These are phyloP conservation scores for Sphagnurus paluster DNA, from an alignment of 1,284 basidiomycete species.

Conservation along the genomic window DNA sequence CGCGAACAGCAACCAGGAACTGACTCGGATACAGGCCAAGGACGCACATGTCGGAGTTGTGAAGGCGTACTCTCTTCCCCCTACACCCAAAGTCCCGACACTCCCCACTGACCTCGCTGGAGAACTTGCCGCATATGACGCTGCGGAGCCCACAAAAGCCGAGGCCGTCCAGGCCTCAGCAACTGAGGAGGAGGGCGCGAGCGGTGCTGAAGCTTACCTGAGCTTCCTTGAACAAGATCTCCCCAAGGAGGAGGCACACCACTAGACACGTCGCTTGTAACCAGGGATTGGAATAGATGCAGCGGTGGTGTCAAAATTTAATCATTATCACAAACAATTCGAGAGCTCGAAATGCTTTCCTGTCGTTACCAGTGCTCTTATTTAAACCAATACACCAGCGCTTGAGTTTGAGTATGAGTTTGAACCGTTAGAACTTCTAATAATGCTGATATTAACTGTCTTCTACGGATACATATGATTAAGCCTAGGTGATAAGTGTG, in stretches of 20 bases:
- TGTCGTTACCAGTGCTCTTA: neutral
- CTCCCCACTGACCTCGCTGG: conserved; percentile 79
- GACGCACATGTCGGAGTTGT: conserved; percentile 84
- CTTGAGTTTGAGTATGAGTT: no score
- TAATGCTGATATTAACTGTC: conserved; percentile 14
- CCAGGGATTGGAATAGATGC: conserved; percentile 18
- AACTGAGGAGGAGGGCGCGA: conserved; percentile 27
- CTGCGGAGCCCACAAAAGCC: conserved; percentile 66
- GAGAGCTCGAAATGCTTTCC: neutral
- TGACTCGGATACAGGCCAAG: conserved; percentile 53
- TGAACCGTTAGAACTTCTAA: no score
- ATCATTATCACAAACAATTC: neutral
- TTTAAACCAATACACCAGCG: neutral
- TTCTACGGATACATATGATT: conserved; percentile 12
- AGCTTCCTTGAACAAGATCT: conserved; percentile 47
- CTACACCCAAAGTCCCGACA: conserved; percentile 66
- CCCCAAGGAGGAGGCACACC: conserved; percentile 41
- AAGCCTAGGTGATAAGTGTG: conserved; percentile 2
- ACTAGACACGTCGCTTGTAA: conserved; percentile 32
- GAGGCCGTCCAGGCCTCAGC: conserved; percentile 23
- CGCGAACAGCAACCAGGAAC: conserved; percentile 1
- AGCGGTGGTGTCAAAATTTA: conserved; percentile 10
- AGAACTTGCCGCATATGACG: conserved; percentile 83
- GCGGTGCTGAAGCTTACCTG: conserved; percentile 44
- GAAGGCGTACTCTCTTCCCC: conserved; percentile 71